These are phyloP conservation scores for Starmerella ratchasimensis DNA, from an alignment of 805 yeast species.

Conservation along the genomic window DNA sequence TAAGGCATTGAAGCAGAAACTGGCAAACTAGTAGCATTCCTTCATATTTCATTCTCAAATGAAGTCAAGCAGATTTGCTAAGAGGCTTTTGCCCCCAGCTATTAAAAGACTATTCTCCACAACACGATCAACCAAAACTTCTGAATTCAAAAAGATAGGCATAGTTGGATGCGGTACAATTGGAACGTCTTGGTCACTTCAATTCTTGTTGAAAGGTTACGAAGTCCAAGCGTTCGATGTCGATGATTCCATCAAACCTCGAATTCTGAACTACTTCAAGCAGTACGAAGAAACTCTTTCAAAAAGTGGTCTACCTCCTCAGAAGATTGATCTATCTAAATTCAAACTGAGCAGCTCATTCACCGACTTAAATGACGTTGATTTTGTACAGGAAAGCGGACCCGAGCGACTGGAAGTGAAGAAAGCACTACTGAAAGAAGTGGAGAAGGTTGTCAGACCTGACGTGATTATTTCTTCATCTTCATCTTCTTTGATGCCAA, in stretches of 20 bases:
- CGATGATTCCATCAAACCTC: constrained; percentile 6
- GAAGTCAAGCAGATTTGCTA: too few species aligned
- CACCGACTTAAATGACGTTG: constrained; percentile 6
- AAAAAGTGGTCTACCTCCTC: constrained; percentile 6
- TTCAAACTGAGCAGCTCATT: constrained; percentile 4
- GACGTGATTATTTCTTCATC: constrained; percentile 13
- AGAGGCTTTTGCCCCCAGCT: too few species aligned
- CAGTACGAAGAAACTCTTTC: constrained; percentile 6
- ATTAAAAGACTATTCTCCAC: too few species aligned
- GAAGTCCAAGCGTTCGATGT: constrained; percentile 11
- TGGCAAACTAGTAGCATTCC: too few species aligned
- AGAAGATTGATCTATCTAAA: constrained; percentile 1
- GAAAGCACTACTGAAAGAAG: constrained; percentile 3
- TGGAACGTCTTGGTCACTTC: constrained; percentile 14
- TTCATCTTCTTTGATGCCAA: constrained; percentile 10
- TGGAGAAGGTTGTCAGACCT: constrained; percentile 7
- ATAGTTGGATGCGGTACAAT: constrained; percentile 12
- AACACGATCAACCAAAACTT: background rate
- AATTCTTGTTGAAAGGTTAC: constrained; percentile 8
- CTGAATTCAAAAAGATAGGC: constrained; percentile 7
- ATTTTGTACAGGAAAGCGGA: constrained; percentile 14
- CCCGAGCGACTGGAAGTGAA: constrained; percentile 10
- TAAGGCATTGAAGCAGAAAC: too few species aligned
- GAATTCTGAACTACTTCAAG: constrained; percentile 6
- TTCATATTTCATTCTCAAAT: too few species aligned